A percentile compares a stretch with the other conserved stretches of the same genome.
These are phyloP conservation scores for Salvia rosmarinus DNA, from an alignment of 257 asterid genomes.

Conservation along the genomic window DNA sequence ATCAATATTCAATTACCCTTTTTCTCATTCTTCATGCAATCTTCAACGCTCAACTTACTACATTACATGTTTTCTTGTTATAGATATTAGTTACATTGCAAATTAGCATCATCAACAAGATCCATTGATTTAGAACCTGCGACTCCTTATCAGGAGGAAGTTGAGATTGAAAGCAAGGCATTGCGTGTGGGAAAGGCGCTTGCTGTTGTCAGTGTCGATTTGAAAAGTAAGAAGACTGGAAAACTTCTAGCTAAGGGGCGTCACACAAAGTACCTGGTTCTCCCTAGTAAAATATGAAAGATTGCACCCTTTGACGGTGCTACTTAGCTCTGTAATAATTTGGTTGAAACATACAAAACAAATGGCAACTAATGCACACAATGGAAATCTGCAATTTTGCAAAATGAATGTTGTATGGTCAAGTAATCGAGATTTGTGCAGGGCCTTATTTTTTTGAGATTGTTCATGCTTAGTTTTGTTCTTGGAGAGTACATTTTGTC, in stretches of 20 bases:
- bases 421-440: not conserved
- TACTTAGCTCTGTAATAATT: not conserved
- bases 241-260: slow-evolving; percentile 83
- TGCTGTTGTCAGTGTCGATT: slow-evolving; percentile 74
- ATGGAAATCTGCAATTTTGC: not conserved
- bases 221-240: slow-evolving; percentile 68
- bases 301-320: not conserved
- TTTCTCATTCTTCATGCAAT: not conserved
- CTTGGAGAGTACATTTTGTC: not conserved
- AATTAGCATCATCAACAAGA: slow-evolving; percentile 6
- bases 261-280: slow-evolving; percentile 68
- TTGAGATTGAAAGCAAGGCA: slow-evolving; percentile 78
- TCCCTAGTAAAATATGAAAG: slow-evolving; percentile 62
- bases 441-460: not conserved
- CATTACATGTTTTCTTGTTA: not conserved
- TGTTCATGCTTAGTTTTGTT: too few relatives aligned
- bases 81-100: not conserved
- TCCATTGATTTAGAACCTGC: not conserved
- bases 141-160: slow-evolving; percentile 62
- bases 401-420: not conserved
- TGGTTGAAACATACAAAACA: too few relatives aligned
- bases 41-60: not conserved
- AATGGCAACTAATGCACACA: not conserved
- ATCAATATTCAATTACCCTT: not conserved
- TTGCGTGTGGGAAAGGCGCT: slow-evolving; percentile 73